Evolutionary conservation across 2,329 filamentous ascomycete genomes (phyloP), one percentile per base, ranked within the genome.

Genomic region (Arthrobotrys iridis): DNA sequence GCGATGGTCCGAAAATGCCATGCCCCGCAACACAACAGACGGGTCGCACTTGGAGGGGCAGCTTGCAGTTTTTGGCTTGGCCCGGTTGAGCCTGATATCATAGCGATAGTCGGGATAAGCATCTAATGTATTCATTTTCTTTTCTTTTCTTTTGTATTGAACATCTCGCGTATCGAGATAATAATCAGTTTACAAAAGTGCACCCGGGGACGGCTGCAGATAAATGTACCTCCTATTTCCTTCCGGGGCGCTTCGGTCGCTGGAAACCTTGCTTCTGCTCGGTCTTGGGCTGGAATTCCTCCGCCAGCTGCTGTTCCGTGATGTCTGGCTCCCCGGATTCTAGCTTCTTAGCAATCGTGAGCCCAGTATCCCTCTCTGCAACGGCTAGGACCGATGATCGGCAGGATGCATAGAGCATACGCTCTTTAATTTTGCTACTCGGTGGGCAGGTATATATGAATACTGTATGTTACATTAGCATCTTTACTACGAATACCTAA

Each of bases 371-470:
- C 35, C 83, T 83, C 79, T 89, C 87, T 15, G 91, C 91, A 33
- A 89, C 81, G n/a, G 84, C 83, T 28, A 93, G 84, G 2, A 92
- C 90, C 22, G 83, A 82, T 0, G 83, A 82, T 77, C 85, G 82
- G 73, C 82, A 84, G 26, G 85, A 84, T 22, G 92, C 91, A 81
- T 95, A 95, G 80, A 95, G 83, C 92, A 96, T 96, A 77, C 91
- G 86, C 83, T 91, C 90, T 84, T 92, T 93, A 84, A 95, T 91
- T 83, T 89, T 91, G 60, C 86, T 88, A 26, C 84, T 87, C 0
- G 87, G 84, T 0, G 92, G 92, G 81, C 91, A 93, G 4, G 91
- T 94, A 83, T 93, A 94, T 81, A 95, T 88, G 84, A 95, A 95
- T 4, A 94, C 85, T 52, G 40, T 65, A 33, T 4, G 18, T 37